Evolutionary conservation across 2,329 filamentous ascomycete genomes (phyloP).

Genomic region (Colletotrichum siamense): DNA sequence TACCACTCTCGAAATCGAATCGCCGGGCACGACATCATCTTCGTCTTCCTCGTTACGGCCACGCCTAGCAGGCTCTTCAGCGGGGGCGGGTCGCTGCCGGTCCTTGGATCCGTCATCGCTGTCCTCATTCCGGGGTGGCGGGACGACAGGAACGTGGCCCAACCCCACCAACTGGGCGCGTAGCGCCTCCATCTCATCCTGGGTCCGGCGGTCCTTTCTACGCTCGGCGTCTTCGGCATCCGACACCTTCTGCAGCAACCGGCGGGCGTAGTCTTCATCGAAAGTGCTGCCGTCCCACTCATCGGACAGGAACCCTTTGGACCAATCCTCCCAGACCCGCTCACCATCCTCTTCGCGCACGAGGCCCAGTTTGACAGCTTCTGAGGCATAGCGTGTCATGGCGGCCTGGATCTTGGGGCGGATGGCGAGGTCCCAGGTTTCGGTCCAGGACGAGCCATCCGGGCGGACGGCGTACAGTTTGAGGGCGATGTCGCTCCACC

Average conservation of each 20-base stretch:
- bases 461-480: not conserved
- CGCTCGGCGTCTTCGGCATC: not conserved
- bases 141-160: not conserved
- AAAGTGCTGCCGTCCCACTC: not conserved
- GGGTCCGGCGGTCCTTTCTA: not conserved
- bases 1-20: not conserved
- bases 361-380: not conserved
- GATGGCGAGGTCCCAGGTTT: not conserved
- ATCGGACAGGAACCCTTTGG: not conserved
- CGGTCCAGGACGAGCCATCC: not conserved
- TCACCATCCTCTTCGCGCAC: not conserved
- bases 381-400: not conserved
- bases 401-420: not conserved
- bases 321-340: not conserved
- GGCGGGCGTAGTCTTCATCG: not conserved
- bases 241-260: not conserved
- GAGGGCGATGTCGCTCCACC: not conserved
- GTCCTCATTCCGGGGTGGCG: not conserved
- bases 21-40: not conserved
- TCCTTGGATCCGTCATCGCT: not conserved
- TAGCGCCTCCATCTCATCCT: not conserved
- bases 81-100: not conserved
- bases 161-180: not conserved
- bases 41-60: not conserved
- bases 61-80: not conserved